Evolutionary conservation across 2,329 filamentous ascomycete genomes (phyloP).

Genomic region (Elsinoe necatrix): DNA sequence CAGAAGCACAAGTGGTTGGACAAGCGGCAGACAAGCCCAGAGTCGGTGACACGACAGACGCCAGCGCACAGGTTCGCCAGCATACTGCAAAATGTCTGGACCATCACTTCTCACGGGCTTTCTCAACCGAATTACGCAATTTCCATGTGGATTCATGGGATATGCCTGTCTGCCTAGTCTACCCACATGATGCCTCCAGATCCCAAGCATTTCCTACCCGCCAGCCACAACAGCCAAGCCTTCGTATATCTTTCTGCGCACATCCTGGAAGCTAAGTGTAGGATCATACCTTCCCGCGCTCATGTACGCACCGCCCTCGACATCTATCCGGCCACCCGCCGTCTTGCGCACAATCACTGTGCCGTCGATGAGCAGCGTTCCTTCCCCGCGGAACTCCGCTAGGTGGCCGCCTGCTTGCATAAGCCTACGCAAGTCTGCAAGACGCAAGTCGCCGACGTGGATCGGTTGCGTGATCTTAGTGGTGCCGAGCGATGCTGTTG

Average conservation of each 20-base stretch:
- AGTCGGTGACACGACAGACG: neutral
- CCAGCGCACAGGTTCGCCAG: conserved; percentile 1
- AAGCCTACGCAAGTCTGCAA: conserved; percentile 77
- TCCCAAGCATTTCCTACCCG: conserved; percentile 35
- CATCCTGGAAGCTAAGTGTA: conserved; percentile 64
- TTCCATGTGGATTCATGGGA: neutral
- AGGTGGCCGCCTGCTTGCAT: conserved; percentile 76
- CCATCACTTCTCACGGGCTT: conserved; percentile 2
- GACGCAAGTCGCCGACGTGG: conserved; percentile 84
- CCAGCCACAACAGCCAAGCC: conserved; percentile 84
- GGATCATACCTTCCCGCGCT: conserved; percentile 25
- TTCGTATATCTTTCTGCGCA: conserved; percentile 87
- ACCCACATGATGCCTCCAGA: neutral
- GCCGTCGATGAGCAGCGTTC: conserved; percentile 81
- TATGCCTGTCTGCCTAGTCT: neutral
- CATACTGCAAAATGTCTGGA: conserved; percentile 2
- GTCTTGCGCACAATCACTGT: conserved; percentile 83
- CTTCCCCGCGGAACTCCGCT: conserved; percentile 89
- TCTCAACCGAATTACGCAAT: neutral
- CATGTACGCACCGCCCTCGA: conserved; percentile 64
- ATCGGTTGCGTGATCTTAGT: conserved; percentile 75
- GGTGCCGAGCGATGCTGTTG: conserved; percentile 50
- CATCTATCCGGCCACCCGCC: conserved; percentile 75
- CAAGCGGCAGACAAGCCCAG: neutral
- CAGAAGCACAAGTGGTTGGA: neutral